Conservation (phyloP, 371 early-diverging fungal species). For the Chytridiales sp. region DNA sequence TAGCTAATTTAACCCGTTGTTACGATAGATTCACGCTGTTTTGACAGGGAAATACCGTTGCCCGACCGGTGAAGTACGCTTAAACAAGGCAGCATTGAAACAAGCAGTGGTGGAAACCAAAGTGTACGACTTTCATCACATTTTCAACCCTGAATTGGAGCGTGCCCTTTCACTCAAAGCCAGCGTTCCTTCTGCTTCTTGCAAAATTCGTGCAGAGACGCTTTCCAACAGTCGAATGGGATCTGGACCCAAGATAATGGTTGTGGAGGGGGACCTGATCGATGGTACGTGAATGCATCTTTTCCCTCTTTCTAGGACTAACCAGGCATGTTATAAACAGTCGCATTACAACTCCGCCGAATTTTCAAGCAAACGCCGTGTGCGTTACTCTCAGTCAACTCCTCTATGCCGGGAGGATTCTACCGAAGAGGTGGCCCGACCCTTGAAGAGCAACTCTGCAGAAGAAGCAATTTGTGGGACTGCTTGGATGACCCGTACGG, state of each 20-base stretch:
- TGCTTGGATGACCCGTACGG: slow-evolving; percentile 47
- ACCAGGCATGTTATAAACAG: slow-evolving; percentile 5
- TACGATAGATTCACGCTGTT: slow-evolving; percentile 4
- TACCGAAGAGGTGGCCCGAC: slow-evolving; percentile 49
- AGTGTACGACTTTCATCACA: neutral
- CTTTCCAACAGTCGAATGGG: slow-evolving; percentile 5
- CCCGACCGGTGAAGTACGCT: slow-evolving; percentile 8
- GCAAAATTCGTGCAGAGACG: slow-evolving; percentile 8
- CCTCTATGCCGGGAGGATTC: slow-evolving; percentile 46
- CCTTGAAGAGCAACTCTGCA: slow-evolving; percentile 49
- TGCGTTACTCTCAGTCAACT: slow-evolving; percentile 19
- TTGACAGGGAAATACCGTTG: slow-evolving; percentile 10
- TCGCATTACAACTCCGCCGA: slow-evolving; percentile 18
- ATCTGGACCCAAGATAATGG: slow-evolving; percentile 16
- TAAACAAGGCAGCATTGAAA: slow-evolving; percentile 4
- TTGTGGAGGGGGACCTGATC: slow-evolving; percentile 22
- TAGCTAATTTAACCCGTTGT: neutral
- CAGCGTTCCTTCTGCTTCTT: no score
- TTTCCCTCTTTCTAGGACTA: neutral
- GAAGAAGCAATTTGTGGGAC: slow-evolving; percentile 47
- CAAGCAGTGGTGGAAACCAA: slow-evolving; percentile 15
- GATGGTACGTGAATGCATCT: slow-evolving; percentile 19
- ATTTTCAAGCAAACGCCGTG: slow-evolving; percentile 19
- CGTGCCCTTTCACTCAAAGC: neutral
- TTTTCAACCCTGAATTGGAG: neutral